These are phyloP conservation scores for Wickerhamomyces sp. DNA, from an alignment of 1,139 yeast species.

Conservation along the genomic window DNA sequence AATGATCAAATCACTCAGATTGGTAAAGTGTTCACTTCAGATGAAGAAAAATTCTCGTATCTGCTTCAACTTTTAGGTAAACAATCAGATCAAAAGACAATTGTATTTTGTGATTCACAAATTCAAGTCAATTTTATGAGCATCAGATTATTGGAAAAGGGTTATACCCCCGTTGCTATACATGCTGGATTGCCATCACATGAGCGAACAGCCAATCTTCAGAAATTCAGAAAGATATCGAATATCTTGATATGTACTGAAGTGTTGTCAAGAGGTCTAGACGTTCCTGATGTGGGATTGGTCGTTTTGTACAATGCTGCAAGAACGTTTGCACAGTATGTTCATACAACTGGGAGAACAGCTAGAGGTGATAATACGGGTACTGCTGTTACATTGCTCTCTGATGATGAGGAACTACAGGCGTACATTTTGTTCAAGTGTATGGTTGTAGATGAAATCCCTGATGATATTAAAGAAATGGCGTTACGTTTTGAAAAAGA, in stretches of 20 bases:
- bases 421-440: constrained; percentile 70
- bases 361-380: constrained; percentile 80
- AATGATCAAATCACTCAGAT: constrained; percentile 76
- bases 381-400: constrained; percentile 70
- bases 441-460: constrained; percentile 49
- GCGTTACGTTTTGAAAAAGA: constrained; percentile 55
- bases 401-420: constrained; percentile 58
- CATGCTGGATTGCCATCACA: constrained; percentile 94
- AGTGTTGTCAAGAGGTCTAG: constrained; percentile 91
- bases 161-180: constrained; percentile 58
- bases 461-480: constrained; percentile 41
- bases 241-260: constrained; percentile 82
- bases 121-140: constrained; percentile 70
- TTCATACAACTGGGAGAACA: constrained; percentile 94
- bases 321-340: constrained; percentile 90
- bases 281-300: constrained; percentile 73
- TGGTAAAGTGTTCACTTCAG: constrained; percentile 53
- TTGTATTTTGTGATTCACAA: constrained; percentile 86
- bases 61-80: constrained; percentile 49
- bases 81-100: constrained; percentile 46
- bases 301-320: constrained; percentile 91
- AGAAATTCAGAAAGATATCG: constrained; percentile 63
- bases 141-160: constrained; percentile 48
- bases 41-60: constrained; percentile 47
- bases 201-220: constrained; percentile 74